Evolutionary conservation across 1,284 basidiomycete species (phyloP).

Genomic region (Ustilago xerochloae): DNA sequence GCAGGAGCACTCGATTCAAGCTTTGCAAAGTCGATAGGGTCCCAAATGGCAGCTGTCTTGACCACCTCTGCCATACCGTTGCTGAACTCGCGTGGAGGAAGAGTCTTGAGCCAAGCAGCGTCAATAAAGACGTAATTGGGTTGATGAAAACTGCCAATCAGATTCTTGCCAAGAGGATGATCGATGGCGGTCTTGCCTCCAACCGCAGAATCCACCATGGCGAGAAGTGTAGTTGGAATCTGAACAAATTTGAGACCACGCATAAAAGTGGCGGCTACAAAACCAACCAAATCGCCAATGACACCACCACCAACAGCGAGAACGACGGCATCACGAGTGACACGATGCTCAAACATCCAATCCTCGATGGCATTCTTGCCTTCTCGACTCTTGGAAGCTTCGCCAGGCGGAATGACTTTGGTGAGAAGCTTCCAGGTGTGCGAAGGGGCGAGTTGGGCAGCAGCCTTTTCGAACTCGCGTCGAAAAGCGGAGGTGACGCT

Average conservation of each 20-base stretch:
- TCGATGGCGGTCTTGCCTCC: constrained; percentile 99
- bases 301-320: constrained; percentile 95
- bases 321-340: constrained; percentile 92
- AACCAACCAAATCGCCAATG: constrained; percentile 92
- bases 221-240: constrained; percentile 93
- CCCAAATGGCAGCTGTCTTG: constrained; percentile 71
- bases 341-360: constrained; percentile 86
- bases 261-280: constrained; percentile 86
- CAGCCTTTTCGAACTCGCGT: constrained; percentile 54
- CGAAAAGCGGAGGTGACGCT: constrained; percentile 68
- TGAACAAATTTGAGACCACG: constrained; percentile 91
- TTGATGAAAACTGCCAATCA: constrained; percentile 98
- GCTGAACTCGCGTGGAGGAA: constrained; percentile 91
- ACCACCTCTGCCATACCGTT: constrained; percentile 99
- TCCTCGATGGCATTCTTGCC: constrained; percentile 95
- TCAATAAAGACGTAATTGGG: constrained; percentile 98
- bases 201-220: constrained; percentile 98
- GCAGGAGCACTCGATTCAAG: constrained; percentile 62
- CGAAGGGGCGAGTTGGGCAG: constrained; percentile 60
- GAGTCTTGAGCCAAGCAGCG: constrained; percentile 91
- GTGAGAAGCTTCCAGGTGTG: constrained; percentile 77
- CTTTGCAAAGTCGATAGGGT: constrained; percentile 65
- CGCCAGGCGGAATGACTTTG: constrained; percentile 86
- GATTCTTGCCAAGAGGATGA: constrained; percentile 94
- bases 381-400: constrained; percentile 88